phyloP scores from a whole-genome alignment of 1,284 basidiomycete species.

The Trametes pubescens region DNA sequence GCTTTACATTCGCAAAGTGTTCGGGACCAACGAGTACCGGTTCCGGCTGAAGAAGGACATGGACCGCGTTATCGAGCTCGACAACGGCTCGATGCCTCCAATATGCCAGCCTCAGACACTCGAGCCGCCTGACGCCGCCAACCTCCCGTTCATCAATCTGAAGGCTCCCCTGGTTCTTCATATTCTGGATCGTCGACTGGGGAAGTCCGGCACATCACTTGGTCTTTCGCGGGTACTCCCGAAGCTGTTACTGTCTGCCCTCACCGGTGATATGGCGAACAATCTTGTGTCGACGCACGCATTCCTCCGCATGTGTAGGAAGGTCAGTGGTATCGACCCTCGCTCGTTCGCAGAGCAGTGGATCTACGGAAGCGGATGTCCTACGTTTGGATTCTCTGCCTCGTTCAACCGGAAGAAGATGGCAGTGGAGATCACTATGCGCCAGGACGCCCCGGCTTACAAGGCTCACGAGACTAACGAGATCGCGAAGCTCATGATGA shows the following conservation, averaged over 20 bases:
- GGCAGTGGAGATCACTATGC: constrained; percentile 95
- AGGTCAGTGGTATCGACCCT: constrained; percentile 92
- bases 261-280: constrained; percentile 89
- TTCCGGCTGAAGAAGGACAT: constrained; percentile 97
- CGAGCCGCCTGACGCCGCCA: constrained; percentile 84
- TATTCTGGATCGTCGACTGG: constrained; percentile 92
- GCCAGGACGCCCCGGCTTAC: constrained; percentile 86
- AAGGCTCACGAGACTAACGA: constrained; percentile 74
- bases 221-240: constrained; percentile 96
- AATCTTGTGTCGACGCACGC: constrained; percentile 90
- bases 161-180: constrained; percentile 96
- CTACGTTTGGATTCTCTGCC: constrained; percentile 89
- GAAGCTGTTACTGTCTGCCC: constrained; percentile 93
- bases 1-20: constrained; percentile 85
- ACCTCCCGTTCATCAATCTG: constrained; percentile 90
- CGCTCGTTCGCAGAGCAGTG: constrained; percentile 95
- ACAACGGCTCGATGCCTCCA: constrained; percentile 91
- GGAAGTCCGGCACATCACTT: constrained; percentile 94
- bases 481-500: constrained; percentile 71
- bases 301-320: constrained; percentile 93
- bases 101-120: constrained; percentile 89
- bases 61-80: constrained; percentile 90
- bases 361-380: constrained; percentile 98
- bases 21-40: constrained; percentile 98
- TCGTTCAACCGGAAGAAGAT: constrained; percentile 98